Percentiles rank a stretch among this genome's conserved stretches.
Conservation (phyloP, 2,329 filamentous ascomycete genomes). For the Colletotrichum acutatum region DNA sequence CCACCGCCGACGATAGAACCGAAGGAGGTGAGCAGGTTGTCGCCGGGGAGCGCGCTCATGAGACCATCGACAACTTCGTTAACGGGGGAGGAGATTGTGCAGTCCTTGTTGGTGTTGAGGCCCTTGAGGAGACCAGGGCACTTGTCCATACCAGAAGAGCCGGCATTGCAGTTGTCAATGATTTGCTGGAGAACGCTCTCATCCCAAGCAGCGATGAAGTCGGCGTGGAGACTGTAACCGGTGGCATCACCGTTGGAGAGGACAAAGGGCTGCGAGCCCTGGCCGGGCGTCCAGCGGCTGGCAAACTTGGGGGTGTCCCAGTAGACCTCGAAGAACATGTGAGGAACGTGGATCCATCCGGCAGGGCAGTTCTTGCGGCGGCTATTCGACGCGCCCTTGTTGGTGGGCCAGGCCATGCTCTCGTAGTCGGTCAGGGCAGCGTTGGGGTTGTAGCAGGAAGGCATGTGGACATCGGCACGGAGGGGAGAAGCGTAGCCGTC, state of each 20-base stretch:
- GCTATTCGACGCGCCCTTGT: conserved; percentile 50
- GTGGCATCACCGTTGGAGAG: conserved; percentile 76
- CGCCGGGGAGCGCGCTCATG: conserved; percentile 63
- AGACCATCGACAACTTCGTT: conserved; percentile 57
- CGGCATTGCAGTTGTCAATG: conserved; percentile 73
- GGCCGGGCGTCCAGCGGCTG: conserved; percentile 63
- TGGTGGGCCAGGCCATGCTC: conserved; percentile 73
- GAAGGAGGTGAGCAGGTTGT: conserved; percentile 62
- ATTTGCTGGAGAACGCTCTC: conserved; percentile 71
- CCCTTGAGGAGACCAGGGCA: conserved; percentile 69
- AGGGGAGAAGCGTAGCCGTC: conserved; percentile 70
- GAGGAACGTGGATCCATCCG: conserved; percentile 65
- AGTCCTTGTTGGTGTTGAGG: conserved; percentile 60
- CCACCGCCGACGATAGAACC: conserved; percentile 14
- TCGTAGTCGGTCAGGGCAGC: conserved; percentile 68
- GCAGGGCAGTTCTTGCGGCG: conserved; percentile 65
- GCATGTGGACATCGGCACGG: conserved; percentile 76
- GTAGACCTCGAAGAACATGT: conserved; percentile 70
- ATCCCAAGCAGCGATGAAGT: conserved; percentile 82
- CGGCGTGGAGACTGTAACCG: conserved; percentile 76
- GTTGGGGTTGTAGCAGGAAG: conserved; percentile 77
- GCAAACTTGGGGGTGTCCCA: conserved; percentile 67
- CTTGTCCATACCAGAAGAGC: conserved; percentile 68
- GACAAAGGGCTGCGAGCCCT: conserved; percentile 72
- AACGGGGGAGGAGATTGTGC: conserved; percentile 60